Percentiles rank a stretch among this genome's conserved stretches.
phyloP scores from a whole-genome alignment of 495 filamentous ascomycete genomes.

The Neurospora tetrasperma region DNA sequence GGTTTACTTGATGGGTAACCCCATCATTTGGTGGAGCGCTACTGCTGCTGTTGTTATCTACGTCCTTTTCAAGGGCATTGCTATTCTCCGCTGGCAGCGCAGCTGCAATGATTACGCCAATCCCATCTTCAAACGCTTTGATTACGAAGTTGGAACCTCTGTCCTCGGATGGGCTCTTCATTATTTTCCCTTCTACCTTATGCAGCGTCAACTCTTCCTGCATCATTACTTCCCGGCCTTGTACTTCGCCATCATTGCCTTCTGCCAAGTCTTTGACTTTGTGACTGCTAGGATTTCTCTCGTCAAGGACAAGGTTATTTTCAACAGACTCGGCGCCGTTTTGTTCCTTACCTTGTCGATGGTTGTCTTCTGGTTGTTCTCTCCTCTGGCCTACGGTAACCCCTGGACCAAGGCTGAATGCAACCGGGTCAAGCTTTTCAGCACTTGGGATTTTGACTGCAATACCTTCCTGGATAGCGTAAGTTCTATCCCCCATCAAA shows the following conservation, averaged over 20 bases:
- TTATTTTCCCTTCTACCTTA: slow-evolving; percentile 94
- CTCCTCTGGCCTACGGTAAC: slow-evolving; percentile 87
- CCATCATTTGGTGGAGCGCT: slow-evolving; percentile 87
- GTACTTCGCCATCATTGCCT: slow-evolving; percentile 82
- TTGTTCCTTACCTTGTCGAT: slow-evolving; percentile 62
- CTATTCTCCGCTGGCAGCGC: slow-evolving; percentile 88
- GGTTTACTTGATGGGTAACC: slow-evolving; percentile 94
- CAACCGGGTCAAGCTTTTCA: slow-evolving; percentile 74
- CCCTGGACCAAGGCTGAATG: slow-evolving; percentile 84
- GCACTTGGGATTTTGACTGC: slow-evolving; percentile 94
- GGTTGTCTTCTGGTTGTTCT: slow-evolving; percentile 70
- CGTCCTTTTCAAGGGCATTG: slow-evolving; percentile 71
- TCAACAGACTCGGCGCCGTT: slow-evolving; percentile 61
- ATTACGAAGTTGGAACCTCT: slow-evolving; percentile 86
- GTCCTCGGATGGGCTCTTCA: slow-evolving; percentile 92
- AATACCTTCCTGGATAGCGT: slow-evolving; percentile 81
- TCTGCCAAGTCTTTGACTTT: slow-evolving; percentile 87
- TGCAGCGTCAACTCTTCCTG: slow-evolving; percentile 89
- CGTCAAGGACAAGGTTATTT: slow-evolving; percentile 54
- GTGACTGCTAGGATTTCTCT: slow-evolving; percentile 54
- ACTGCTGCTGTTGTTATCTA: slow-evolving; percentile 75
- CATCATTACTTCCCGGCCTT: slow-evolving; percentile 88
- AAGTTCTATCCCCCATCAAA: slow-evolving; percentile 40
- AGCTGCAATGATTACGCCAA: slow-evolving; percentile 77
- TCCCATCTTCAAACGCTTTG: slow-evolving; percentile 82